Base-by-base conservation (phyloP, 2,329 filamentous ascomycete species). In the Aspergillus neoniger region DNA sequence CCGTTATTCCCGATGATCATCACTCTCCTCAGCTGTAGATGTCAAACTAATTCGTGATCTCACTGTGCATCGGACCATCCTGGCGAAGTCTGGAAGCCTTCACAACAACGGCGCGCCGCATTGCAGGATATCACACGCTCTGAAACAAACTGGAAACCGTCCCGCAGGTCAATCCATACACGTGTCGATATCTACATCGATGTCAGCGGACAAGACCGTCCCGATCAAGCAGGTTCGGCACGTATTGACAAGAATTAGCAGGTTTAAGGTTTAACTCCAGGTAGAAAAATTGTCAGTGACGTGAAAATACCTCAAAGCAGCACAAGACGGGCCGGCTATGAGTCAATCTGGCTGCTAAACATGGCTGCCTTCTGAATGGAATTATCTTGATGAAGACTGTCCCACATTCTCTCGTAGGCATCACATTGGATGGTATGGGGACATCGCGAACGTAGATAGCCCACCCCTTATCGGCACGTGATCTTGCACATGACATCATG, bases 391-490 rank as follows among this genome's bases (percentile, higher is more conserved):
- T 14, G 32, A 30, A 25, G 21, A 44, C 19, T 44, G 17, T 44
- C 41, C 41, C 41, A n/a, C 41, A 44, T 44, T 21, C 14, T 44
- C 41, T 19, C 39, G 41, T 44, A 44, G 41, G 19, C 41, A 44
- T 44, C 41, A 19, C 21, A 23, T 15, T 36, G 32, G 5, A 36
- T 36, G 32, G 14, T 36, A 36, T 36, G 32, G 14, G 39, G 52
- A 21, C 9, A 52, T 19, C 25, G 39, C 14, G 51, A 58, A 30
- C 30, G 10, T 14, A 4, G 39, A 54, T 39, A 17, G 14, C 23
- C 12, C 8, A 28, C 23, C 19, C 25, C 47, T 55, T 61, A 59
- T 61, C 56, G 49, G 36, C 60, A 62, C 60, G 60, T 62, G 60
- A 9, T 1, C 3, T 10, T 10, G 25, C 47, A 50, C 47, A 50